These are phyloP conservation scores for Fusarium lateritium DNA, from an alignment of 2,329 filamentous ascomycete species.

Conservation along the genomic window DNA sequence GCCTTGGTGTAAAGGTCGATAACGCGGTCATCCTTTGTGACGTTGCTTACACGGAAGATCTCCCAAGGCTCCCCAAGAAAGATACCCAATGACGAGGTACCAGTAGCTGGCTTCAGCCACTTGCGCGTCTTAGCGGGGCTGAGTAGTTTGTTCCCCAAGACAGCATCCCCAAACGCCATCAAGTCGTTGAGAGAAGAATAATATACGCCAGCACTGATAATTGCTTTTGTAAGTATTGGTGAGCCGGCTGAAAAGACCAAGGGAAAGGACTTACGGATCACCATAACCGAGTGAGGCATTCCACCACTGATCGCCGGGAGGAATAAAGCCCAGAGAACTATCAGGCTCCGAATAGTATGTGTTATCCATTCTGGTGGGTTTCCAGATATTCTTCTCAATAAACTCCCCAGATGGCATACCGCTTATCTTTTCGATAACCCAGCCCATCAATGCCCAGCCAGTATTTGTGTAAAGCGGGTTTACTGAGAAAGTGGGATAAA, in stretches of 20 bases:
- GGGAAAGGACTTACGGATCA: constrained; percentile 3
- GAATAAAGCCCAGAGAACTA: constrained; percentile 14
- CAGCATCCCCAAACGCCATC: constrained; percentile 14
- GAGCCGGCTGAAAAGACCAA: fast-evolving
- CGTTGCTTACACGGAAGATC: constrained; percentile 21
- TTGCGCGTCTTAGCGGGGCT: constrained; percentile 8
- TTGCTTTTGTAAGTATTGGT: fast-evolving
- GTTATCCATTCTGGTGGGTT: constrained; percentile 8
- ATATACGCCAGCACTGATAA: constrained; percentile 11
- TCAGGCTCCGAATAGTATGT: constrained; percentile 10
- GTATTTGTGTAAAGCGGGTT: constrained; percentile 21
- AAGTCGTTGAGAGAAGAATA: constrained; percentile 23
- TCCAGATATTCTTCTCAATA: constrained; percentile 23
- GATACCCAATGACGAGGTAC: constrained; percentile 14
- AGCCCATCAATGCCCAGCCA: constrained; percentile 6
- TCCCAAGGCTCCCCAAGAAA: constrained; percentile 13
- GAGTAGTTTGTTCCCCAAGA: not conserved
- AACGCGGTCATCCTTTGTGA: constrained; percentile 26
- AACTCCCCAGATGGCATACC: constrained; percentile 19
- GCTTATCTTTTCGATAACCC: constrained; percentile 22
- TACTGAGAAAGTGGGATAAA: constrained; percentile 12
- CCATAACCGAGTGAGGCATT: constrained; percentile 24
- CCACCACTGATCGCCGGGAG: constrained; percentile 22
- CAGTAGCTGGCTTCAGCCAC: constrained; percentile 21
- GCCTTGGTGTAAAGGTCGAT: constrained; percentile 34